Evolutionary conservation across 441 rosid genomes (phyloP).

Genomic region (Erysimum cheiri): DNA sequence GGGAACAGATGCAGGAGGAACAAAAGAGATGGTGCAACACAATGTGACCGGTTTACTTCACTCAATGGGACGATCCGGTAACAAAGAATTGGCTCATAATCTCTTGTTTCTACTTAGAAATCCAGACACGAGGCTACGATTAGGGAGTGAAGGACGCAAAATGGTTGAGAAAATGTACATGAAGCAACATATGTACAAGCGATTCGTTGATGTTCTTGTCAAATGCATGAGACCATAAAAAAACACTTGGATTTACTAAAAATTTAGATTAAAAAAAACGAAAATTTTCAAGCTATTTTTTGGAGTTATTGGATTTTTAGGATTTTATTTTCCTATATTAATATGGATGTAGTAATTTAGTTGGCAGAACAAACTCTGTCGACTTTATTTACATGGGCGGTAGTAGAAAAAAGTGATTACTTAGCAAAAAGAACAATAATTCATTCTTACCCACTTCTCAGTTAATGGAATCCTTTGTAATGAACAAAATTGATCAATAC

Average conservation of each 20-base stretch:
- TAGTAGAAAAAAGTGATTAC: too few relatives aligned
- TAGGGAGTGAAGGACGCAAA: conserved; percentile 78
- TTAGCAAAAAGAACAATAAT: too few relatives aligned
- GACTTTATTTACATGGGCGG: too few relatives aligned
- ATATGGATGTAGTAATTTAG: too few relatives aligned
- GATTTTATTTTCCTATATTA: too few relatives aligned
- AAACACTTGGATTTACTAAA: background rate
- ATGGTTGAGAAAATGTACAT: conserved; percentile 67
- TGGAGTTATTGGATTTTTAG: too few relatives aligned
- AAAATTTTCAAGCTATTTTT: too few relatives aligned
- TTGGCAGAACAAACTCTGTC: too few relatives aligned
- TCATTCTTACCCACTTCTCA: too few relatives aligned
- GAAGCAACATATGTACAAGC: conserved; percentile 88
- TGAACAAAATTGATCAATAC: too few relatives aligned
- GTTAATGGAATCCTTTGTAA: too few relatives aligned
- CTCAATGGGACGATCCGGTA: conserved; percentile 69
- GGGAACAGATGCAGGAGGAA: conserved; percentile 96
- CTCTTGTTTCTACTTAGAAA: conserved; percentile 61
- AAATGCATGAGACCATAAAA: conserved; percentile 71
- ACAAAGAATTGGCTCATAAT: conserved; percentile 61
- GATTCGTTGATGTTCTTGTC: conserved; percentile 73
- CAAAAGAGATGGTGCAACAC: conserved; percentile 80
- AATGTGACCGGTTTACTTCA: conserved; percentile 88
- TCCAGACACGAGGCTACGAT: conserved; percentile 55
- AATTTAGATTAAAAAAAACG: too few relatives aligned